Base-by-base conservation (phyloP, 2,329 filamentous ascomycete genomes). In the Colletotrichum sp. region DNA sequence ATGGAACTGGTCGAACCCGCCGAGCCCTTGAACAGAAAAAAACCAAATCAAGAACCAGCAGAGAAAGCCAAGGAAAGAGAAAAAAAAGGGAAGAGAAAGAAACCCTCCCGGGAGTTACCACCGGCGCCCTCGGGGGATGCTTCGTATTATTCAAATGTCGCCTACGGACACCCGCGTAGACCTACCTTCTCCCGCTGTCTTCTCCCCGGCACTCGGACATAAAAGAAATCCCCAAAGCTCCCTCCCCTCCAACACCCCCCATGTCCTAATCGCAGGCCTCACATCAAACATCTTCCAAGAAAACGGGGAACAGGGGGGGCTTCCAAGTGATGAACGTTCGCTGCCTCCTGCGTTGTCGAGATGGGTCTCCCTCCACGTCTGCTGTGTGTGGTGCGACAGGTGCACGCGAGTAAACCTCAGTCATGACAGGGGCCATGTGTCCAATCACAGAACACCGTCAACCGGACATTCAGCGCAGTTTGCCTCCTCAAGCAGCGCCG, bases 211-310 rank as follows among this genome's bases (percentile, higher is more conserved):
- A 61, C 72, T 56, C 38, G n/a, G 72, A 72, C 60, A 18, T n/a
- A 4, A 48, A 21, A 48, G 6, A 36, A n/a, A 21, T 5, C 10
- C 43, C 43, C 43, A 48, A 48, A 48, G 43, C 43, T 48, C 43
- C 38, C 38, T 21, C n/a, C 43, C 48, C 15, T 36, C 43, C 18
- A 21, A 28, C n/a, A 24, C 60, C 32, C 7, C 43, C 64, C 70
- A 32, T 64, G 64, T 52, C 48, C 26, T 64, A 58, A 58, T 38
- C 56, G 36, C 26, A 3, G 12, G 43, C 56, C 70, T 55, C 70
- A 75, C 70, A 75, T 73, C 73, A 75, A 75, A 75, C 73, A 38
- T 38, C 32, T 32, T 34, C 43, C 73, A 64, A 58, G 56, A 65
- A 24, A 48, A 43, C 32, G 66, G 43, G 43, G 28, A 64, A 56